Evolutionary conservation across 768 basidiomycete species (phyloP).

Genomic region (Rhodotorula paludigena): DNA sequence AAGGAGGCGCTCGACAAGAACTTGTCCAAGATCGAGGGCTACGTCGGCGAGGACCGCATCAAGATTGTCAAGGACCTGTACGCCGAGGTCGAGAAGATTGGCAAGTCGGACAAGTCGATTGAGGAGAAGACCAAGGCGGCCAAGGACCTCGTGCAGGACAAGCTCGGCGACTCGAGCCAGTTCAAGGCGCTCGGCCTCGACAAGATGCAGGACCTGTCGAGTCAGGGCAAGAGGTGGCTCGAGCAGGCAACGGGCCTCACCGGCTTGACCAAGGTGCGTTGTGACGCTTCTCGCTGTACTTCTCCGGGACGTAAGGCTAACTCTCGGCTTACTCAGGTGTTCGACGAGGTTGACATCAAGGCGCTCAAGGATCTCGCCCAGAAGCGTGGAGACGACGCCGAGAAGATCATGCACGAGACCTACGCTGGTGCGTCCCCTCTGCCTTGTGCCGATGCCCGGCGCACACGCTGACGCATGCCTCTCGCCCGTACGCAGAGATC

Average conservation of each 20-base stretch:
- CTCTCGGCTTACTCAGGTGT: not conserved
- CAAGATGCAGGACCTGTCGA: not conserved
- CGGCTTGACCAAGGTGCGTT: conserved; percentile 36
- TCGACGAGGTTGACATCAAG: conserved; percentile 28
- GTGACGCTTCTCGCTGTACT: not conserved
- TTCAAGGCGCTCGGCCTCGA: conserved; percentile 10
- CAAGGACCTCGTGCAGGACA: conserved; percentile 38
- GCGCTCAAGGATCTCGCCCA: conserved; percentile 37
- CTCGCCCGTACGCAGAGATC: conserved; percentile 18
- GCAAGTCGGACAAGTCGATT: conserved; percentile 33
- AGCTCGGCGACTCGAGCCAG: conserved; percentile 31
- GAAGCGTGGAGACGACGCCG: conserved; percentile 39
- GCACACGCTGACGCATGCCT: not conserved
- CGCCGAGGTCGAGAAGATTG: conserved; percentile 38
- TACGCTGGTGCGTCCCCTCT: conserved; percentile 13
- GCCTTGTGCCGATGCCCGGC: not conserved
- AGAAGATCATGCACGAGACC: conserved; percentile 36
- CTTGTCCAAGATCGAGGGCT: conserved; percentile 31
- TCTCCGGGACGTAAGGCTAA: not conserved
- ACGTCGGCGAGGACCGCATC: conserved; percentile 42
- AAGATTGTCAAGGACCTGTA: conserved; percentile 41
- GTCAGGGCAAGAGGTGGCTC: conserved; percentile 14
- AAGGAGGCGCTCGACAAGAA: conserved; percentile 41
- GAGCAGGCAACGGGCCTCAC: conserved; percentile 15
- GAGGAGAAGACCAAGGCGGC: conserved; percentile 38